These are phyloP conservation scores for Venturia oleaginea DNA, from an alignment of 2,329 filamentous ascomycete species.

Conservation along the genomic window DNA sequence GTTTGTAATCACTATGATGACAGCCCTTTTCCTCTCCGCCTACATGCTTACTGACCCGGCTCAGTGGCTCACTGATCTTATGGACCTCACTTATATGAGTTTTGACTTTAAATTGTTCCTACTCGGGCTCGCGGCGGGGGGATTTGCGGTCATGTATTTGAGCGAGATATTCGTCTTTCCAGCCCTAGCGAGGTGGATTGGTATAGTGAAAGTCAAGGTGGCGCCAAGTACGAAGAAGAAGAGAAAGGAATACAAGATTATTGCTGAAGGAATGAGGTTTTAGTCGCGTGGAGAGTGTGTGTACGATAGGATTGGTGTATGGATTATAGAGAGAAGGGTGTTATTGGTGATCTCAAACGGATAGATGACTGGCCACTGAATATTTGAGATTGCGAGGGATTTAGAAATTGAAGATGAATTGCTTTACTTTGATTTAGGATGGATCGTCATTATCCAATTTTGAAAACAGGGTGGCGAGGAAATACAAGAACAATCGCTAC, in stretches of 20 bases:
- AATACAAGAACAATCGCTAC: too few species aligned
- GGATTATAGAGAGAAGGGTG: background rate
- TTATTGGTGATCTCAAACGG: background rate
- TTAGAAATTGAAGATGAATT: too few species aligned
- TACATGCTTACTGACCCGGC: constrained; percentile 78
- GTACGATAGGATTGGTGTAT: background rate
- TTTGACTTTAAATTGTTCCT: constrained; percentile 64
- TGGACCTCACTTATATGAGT: constrained; percentile 78
- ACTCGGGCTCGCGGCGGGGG: constrained; percentile 58
- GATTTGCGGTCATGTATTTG: constrained; percentile 59
- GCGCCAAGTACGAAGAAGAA: constrained; percentile 7
- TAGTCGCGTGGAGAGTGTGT: background rate
- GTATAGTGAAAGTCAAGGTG: background rate
- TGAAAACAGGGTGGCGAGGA: too few species aligned
- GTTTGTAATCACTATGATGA: constrained; percentile 67
- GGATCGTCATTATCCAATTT: too few species aligned
- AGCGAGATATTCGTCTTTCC: constrained; percentile 66
- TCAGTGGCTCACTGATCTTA: constrained; percentile 58
- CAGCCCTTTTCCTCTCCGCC: constrained; percentile 56
- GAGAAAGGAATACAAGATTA: constrained; percentile 12
- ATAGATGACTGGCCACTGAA: too few species aligned
- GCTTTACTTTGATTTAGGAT: too few species aligned
- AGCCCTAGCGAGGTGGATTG: constrained; percentile 10
- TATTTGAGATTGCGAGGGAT: too few species aligned
- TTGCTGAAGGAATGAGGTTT: constrained; percentile 18